These are phyloP conservation scores for Aspergillus clavatus DNA, from an alignment of 2,329 filamentous ascomycete species.

Conservation along the genomic window DNA sequence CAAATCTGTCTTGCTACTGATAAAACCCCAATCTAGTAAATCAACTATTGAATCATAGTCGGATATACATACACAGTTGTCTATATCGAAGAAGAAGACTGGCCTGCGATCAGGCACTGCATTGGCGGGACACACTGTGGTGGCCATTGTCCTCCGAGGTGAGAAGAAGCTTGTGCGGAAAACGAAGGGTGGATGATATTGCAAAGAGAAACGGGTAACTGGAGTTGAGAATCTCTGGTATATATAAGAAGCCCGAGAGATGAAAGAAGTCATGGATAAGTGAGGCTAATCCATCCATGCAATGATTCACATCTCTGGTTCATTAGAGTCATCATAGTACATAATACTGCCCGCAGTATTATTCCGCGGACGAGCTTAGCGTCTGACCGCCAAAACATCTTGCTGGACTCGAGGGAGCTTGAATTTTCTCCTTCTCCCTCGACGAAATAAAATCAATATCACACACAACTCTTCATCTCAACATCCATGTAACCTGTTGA, in stretches of 20 bases:
- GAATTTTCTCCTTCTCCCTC: constrained; percentile 7
- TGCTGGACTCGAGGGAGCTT: constrained; percentile 3
- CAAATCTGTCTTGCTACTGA: not conserved
- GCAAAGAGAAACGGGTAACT: not conserved
- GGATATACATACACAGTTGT: constrained; percentile 69
- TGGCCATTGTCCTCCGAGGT: constrained; percentile 20
- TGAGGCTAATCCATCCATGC: not conserved
- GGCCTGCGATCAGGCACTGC: constrained; percentile 40
- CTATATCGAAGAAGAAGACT: constrained; percentile 83
- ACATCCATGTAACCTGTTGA: not conserved
- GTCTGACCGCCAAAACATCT: constrained; percentile 5
- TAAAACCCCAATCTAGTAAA: not conserved
- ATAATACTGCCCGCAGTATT: not conserved
- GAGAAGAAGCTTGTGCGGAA: not conserved
- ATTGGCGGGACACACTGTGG: constrained; percentile 10
- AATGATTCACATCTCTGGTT: constrained; percentile 9
- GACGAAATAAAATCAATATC: constrained; percentile 1
- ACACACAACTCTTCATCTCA: constrained; percentile 1
- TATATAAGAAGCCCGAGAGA: not conserved
- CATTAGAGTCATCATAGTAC: no score
- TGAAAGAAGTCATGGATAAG: not conserved
- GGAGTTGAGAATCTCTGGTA: not conserved
- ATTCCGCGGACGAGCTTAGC: constrained; percentile 15
- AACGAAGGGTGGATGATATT: not conserved
- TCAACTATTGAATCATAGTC: no score